Conservation (phyloP, 306 rosid genomes). For the Astragalus membranaceus region DNA sequence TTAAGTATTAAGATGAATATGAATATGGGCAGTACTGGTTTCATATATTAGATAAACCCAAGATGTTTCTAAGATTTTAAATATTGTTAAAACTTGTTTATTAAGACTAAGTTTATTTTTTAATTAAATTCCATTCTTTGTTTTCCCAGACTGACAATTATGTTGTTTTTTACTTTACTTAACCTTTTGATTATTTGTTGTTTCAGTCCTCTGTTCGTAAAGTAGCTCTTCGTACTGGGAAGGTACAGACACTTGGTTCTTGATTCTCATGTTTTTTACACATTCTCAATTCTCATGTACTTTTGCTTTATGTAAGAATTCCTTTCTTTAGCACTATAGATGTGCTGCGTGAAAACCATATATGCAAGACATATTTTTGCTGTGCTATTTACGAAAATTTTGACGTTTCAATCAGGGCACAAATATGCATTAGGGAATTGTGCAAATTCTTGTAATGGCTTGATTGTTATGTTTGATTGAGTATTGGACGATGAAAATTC, state of each 20-base stretch:
- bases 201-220: constrained; percentile 88
- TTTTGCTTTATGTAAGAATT: neutral
- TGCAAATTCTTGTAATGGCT: neutral
- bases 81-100: neutral
- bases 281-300: too few relatives aligned
- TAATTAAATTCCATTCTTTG: neutral
- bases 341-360: neutral
- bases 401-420: neutral
- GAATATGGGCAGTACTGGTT: neutral
- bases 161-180: constrained; percentile 3
- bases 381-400: neutral
- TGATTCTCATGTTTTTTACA: neutral
- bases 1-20: neutral
- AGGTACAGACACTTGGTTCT: constrained; percentile 43
- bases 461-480: constrained; percentile 1
- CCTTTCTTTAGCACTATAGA: neutral
- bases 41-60: neutral
- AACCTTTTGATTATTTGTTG: constrained; percentile 15
- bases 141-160: too few relatives aligned
- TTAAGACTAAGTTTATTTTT: neutral
- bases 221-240: constrained; percentile 75
- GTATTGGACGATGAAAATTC: neutral
- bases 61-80: neutral
- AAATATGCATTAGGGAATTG: neutral
- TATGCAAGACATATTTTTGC: neutral